Conservation (phyloP, 495 filamentous ascomycete genomes). For the Neurospora pannonica region DNA sequence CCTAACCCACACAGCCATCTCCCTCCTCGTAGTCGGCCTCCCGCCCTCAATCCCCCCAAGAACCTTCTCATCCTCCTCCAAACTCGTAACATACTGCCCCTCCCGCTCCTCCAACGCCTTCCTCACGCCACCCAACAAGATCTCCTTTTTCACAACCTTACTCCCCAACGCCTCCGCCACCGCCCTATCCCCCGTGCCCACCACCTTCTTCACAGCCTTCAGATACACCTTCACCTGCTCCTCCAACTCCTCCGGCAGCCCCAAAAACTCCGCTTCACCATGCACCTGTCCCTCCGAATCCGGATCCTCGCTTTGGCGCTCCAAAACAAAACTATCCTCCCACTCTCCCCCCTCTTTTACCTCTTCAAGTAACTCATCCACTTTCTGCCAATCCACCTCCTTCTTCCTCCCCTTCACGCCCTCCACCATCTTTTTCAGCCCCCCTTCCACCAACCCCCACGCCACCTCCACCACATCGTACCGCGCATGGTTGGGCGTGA, state of each 20-base stretch:
- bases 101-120: conserved; percentile 33
- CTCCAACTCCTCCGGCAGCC: conserved; percentile 27
- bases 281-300: conserved; percentile 24
- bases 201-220: conserved; percentile 33
- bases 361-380: conserved; percentile 12
- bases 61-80: conserved; percentile 52
- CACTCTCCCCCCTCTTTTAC: conserved; percentile 23
- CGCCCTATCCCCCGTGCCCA: conserved; percentile 1
- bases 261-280: conserved; percentile 19
- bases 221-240: conserved; percentile 31
- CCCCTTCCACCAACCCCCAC: conserved; percentile 40
- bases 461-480: conserved; percentile 80
- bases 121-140: conserved; percentile 27
- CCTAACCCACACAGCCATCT: conserved; percentile 68
- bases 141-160: conserved; percentile 29
- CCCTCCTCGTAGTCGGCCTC: conserved; percentile 27
- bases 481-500: conserved; percentile 61
- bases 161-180: conserved; percentile 23
- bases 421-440: conserved; percentile 18
- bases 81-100: conserved; percentile 51
- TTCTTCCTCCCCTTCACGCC: conserved; percentile 25
- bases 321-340: conserved; percentile 37
- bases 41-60: conserved; percentile 26
- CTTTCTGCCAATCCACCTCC: conserved; percentile 32
- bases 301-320: conserved; percentile 31